phyloP scores from a whole-genome alignment of 2,329 filamentous ascomycete species.

The Penicillium nordicum region DNA sequence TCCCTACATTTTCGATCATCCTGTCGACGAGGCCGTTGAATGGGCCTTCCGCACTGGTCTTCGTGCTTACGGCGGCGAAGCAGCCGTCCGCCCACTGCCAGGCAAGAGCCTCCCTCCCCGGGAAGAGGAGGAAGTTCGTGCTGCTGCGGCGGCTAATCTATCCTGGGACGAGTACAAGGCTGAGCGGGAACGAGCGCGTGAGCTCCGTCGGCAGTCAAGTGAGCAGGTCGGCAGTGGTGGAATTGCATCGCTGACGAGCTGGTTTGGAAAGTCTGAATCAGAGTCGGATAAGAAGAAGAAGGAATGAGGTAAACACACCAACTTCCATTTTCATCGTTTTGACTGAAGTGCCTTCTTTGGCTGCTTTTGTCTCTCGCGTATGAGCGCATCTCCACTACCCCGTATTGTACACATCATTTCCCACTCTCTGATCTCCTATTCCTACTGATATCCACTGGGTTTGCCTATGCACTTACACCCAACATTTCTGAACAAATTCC shows the following conservation, averaged over 20 bases:
- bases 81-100: constrained; percentile 47
- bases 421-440: background rate
- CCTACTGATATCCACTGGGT: constrained; percentile 5
- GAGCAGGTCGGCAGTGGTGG: constrained; percentile 2
- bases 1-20: constrained; percentile 82
- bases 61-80: constrained; percentile 64
- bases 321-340: background rate
- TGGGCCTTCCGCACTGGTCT: constrained; percentile 85
- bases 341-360: background rate
- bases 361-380: background rate
- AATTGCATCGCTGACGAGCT: constrained; percentile 8
- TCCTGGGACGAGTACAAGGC: constrained; percentile 38
- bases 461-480: background rate
- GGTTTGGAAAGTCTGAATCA: constrained; percentile 12
- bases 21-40: constrained; percentile 87
- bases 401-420: constrained; percentile 14
- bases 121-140: background rate
- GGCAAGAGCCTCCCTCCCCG: constrained; percentile 11
- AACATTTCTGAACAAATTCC: background rate
- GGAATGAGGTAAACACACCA: constrained; percentile 9
- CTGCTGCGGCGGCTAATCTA: constrained; percentile 15
- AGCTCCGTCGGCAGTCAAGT: constrained; percentile 21
- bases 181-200: constrained; percentile 27
- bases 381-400: constrained; percentile 1
- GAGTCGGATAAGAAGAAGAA: constrained; percentile 19